Conservation (phyloP, 2,329 filamentous ascomycete genomes). For the Neonectria sp. region DNA sequence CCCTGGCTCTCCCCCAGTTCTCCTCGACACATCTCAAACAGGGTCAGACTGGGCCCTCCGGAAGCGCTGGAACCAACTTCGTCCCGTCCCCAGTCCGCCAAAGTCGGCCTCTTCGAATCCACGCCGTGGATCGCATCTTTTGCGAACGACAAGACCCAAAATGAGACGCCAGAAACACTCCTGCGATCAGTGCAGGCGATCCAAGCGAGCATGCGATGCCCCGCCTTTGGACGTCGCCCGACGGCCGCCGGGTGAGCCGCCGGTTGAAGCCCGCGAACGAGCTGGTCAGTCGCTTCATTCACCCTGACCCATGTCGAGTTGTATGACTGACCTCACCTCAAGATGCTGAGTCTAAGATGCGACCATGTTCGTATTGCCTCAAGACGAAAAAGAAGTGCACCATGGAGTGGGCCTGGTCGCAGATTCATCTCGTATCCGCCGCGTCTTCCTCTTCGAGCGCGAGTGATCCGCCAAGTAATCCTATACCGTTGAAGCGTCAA, state of each 20-base stretch:
- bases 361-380: conserved; percentile 28
- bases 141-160: neutral
- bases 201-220: conserved; percentile 45
- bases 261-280: conserved; percentile 25
- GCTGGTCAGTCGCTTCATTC: conserved; percentile 29
- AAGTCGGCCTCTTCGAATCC: neutral
- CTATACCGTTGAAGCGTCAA: conserved; percentile 24
- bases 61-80: conserved; percentile 1
- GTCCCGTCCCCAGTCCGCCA: neutral
- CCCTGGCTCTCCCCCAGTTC: conserved; percentile 3
- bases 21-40: neutral
- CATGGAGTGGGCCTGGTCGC: conserved; percentile 29
- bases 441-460: conserved; percentile 26
- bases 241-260: conserved; percentile 12
- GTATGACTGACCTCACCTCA: neutral
- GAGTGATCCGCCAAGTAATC: conserved; percentile 1
- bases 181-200: conserved; percentile 45
- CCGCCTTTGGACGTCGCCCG: conserved; percentile 34
- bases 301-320: neutral
- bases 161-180: conserved; percentile 46
- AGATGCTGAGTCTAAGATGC: conserved; percentile 5
- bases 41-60: neutral
- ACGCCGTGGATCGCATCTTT: neutral
- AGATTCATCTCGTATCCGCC: conserved; percentile 30
- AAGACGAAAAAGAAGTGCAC: conserved; percentile 31